phyloP scores from a whole-genome alignment of 2,329 filamentous ascomycete genomes.

The Cytospora leucostoma region DNA sequence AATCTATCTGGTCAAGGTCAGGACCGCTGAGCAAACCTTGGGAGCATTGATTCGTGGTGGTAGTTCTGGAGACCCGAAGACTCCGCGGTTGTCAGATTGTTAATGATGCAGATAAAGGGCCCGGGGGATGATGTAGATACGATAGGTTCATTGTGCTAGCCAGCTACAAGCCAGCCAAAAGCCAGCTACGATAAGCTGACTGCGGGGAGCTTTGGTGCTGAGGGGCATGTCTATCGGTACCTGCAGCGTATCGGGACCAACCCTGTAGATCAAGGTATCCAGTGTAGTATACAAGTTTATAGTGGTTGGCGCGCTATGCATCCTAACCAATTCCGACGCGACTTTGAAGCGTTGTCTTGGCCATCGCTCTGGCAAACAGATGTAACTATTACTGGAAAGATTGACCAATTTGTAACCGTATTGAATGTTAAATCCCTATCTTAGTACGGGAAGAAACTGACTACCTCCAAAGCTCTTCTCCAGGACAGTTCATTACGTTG shows the following conservation, averaged over 20 bases:
- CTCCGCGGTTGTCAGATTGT: background rate
- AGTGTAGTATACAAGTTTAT: too few species aligned
- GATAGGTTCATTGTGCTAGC: too few species aligned
- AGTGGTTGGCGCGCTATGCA: too few species aligned
- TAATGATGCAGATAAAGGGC: slow-evolving; percentile 18
- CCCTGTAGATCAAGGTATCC: background rate
- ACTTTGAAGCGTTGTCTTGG: too few species aligned
- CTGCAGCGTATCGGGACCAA: background rate
- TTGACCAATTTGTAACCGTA: too few species aligned
- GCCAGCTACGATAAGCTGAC: background rate
- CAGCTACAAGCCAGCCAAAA: background rate
- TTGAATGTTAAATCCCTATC: too few species aligned
- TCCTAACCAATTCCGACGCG: too few species aligned
- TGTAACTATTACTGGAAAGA: too few species aligned
- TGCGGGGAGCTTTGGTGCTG: slow-evolving; percentile 1
- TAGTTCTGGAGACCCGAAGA: slow-evolving; percentile 14
- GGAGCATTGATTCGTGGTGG: slow-evolving; percentile 1
- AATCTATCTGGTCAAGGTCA: background rate
- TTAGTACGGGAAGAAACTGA: too few species aligned
- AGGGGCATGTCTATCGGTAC: background rate
- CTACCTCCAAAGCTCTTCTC: too few species aligned
- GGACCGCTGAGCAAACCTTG: slow-evolving; percentile 8
- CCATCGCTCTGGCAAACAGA: too few species aligned
- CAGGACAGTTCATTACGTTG: too few species aligned
- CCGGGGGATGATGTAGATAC: slow-evolving; percentile 12